These are phyloP conservation scores for Pseudonitzschia delicatissima DNA, from an alignment of 108 stramenopile genomes.

Conservation along the genomic window DNA sequence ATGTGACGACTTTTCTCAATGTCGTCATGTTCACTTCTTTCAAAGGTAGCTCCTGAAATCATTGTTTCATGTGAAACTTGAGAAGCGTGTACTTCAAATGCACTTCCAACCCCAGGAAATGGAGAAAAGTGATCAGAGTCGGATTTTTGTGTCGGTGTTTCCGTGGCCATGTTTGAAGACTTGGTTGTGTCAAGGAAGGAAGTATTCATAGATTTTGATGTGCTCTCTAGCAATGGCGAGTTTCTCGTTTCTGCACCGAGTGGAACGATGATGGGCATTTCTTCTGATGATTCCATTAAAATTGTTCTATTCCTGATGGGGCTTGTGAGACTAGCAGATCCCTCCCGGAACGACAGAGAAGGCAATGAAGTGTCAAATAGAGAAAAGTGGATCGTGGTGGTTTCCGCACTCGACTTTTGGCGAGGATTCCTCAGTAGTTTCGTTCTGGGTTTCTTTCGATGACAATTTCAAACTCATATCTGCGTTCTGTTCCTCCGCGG, in stretches of 20 bases:
- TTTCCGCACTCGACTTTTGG: background rate
- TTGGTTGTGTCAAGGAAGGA: slow-evolving; percentile 1
- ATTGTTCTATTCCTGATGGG: slow-evolving; percentile 7
- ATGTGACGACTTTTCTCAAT: background rate
- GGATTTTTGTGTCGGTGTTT: background rate
- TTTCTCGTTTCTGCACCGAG: background rate
- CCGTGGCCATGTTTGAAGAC: background rate
- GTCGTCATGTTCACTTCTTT: background rate
- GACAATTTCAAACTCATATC: no score
- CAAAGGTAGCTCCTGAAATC: background rate
- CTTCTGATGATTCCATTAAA: background rate
- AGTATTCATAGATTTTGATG: background rate
- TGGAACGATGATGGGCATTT: slow-evolving; percentile 1
- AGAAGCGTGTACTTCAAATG: slow-evolving; percentile 1
- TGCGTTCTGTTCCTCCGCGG: background rate
- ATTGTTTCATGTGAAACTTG: background rate
- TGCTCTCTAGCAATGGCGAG: background rate
- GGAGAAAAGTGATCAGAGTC: slow-evolving; percentile 10
- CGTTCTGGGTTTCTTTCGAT: background rate
- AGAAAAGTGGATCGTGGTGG: background rate
- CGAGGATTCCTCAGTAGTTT: background rate
- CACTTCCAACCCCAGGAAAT: slow-evolving; percentile 1
- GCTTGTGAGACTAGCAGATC: background rate
- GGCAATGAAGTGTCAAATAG: background rate
- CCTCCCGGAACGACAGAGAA: background rate